phyloP scores from a whole-genome alignment of 1,284 basidiomycete genomes.

The Ceratobasidium sp. region DNA sequence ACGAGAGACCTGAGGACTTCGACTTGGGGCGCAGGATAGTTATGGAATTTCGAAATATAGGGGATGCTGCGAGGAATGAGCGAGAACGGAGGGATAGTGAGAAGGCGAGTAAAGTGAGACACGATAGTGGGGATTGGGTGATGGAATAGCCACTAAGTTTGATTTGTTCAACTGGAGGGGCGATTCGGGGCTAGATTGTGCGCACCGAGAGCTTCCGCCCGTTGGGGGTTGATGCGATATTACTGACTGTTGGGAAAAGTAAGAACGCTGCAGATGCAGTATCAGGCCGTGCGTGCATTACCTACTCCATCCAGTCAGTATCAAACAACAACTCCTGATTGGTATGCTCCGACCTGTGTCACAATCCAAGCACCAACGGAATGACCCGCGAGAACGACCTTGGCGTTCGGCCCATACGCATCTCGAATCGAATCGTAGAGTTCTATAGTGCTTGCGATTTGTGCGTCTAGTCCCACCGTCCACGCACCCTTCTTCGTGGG shows the following conservation, averaged over 20 bases:
- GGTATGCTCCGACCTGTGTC: constrained; percentile 58
- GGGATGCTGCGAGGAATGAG: constrained; percentile 54
- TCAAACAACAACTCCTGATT: constrained; percentile 12
- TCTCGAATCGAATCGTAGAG: constrained; percentile 60
- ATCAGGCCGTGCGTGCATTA: constrained; percentile 61
- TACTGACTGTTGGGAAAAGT: constrained; percentile 67
- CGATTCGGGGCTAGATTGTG: constrained; percentile 16
- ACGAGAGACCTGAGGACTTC: constrained; percentile 62
- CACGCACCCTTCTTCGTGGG: constrained; percentile 42
- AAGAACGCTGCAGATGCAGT: constrained; percentile 59
- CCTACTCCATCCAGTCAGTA: constrained; percentile 52
- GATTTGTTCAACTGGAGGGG: background rate
- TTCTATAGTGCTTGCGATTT: constrained; percentile 63
- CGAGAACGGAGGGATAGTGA: constrained; percentile 47
- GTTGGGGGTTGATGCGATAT: constrained; percentile 67
- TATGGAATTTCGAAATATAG: constrained; percentile 48
- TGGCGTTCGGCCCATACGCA: constrained; percentile 54
- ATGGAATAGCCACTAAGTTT: constrained; percentile 62
- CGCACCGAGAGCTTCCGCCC: constrained; percentile 59
- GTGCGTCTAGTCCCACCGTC: constrained; percentile 55
- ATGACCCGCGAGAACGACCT: constrained; percentile 65
- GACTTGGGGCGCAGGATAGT: constrained; percentile 63
- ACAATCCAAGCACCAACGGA: constrained; percentile 71
- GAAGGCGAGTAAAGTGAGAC: constrained; percentile 54
- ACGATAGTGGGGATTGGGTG: constrained; percentile 60